Base-by-base conservation (phyloP, 2,329 filamentous ascomycete genomes). In the Thelonectria rubi region DNA sequence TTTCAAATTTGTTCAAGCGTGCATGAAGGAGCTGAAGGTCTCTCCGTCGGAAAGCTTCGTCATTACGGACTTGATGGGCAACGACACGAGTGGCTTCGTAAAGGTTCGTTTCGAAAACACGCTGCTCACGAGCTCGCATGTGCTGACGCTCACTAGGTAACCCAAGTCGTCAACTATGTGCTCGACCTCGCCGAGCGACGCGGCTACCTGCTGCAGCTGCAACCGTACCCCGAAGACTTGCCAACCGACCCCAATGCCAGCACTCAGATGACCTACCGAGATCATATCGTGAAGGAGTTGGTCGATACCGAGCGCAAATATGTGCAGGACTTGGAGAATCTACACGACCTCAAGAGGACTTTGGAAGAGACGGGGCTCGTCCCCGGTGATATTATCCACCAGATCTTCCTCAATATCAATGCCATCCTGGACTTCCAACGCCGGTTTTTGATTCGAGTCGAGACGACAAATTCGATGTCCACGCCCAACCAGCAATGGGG, bases 251-350 rank as follows among this genome's bases (percentile, higher is more conserved):
- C 69, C 3, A 62, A 58, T 6, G 81, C 89, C 49, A 86, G 88
- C 58, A 88, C 87, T 1, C 86, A 92, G 74, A 90, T 90, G 82
- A 89, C 84, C 66, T 88, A 90, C 68, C 82, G 93, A 67, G 92
- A 97, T 72, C 91, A 97, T 76, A 93, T 98, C 63, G 87, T 99
- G 45, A 89, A 91, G 72, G 95, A 99, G 78, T 81, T 99, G 48
- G 91, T 99, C 58, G 92, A 94, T 70, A 98, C 94, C 1, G 95
- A 99, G 78, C 89, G 95, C 65, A 97, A 97, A 78, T 99, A 99
- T 71, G 95, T 98, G 4, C 94, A 98, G 76, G 95, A 99, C 80
- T 80, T 99, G 55, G 94, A 98, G 76, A 94, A 97, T 69, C 78
- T 99, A 37, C 93, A 98, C 75, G 90, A 94, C 51, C 85, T 98